phyloP scores from a whole-genome alignment of 2,329 filamentous ascomycete species.

The Colletotrichum limetticola region DNA sequence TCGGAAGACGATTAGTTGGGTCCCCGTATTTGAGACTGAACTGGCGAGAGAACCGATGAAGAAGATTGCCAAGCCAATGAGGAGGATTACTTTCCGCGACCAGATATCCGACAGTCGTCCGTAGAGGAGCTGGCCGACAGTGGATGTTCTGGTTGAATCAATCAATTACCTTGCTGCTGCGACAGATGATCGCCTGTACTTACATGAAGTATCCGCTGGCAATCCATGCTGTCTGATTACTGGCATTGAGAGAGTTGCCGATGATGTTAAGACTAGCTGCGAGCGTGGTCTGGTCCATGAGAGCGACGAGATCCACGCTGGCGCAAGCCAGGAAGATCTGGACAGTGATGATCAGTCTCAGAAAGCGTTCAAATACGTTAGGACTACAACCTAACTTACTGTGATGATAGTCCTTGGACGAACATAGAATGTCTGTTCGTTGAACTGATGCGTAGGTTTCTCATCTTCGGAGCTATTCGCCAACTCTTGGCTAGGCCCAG shows the following conservation, averaged over 20 bases:
- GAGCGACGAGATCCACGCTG: constrained; percentile 63
- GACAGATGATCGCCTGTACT: constrained; percentile 34
- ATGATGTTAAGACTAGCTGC: constrained; percentile 66
- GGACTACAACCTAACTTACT: constrained; percentile 42
- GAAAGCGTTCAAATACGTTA: no score
- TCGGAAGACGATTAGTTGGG: constrained; percentile 54
- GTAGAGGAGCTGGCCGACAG: constrained; percentile 58
- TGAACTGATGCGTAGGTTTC: constrained; percentile 51
- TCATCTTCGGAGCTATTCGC: constrained; percentile 35
- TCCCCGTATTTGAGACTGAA: constrained; percentile 51
- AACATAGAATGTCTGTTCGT: constrained; percentile 67
- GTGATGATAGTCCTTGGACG: constrained; percentile 61
- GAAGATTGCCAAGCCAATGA: constrained; percentile 53
- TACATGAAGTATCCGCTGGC: constrained; percentile 66
- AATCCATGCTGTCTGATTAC: constrained; percentile 64
- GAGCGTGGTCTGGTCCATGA: constrained; percentile 69
- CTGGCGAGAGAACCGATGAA: constrained; percentile 55
- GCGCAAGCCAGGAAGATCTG: constrained; percentile 68
- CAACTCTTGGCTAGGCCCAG: constrained; percentile 23
- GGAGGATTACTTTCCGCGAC: constrained; percentile 54
- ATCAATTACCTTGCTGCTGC: background rate
- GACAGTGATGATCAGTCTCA: background rate
- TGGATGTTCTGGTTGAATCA: constrained; percentile 49
- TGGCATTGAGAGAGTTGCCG: constrained; percentile 60
- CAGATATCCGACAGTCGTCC: constrained; percentile 59